Evolutionary conservation across 2,329 filamentous ascomycete genomes (phyloP), one percentile per base, ranked within the genome.

Genomic region (Claviceps sp.): DNA sequence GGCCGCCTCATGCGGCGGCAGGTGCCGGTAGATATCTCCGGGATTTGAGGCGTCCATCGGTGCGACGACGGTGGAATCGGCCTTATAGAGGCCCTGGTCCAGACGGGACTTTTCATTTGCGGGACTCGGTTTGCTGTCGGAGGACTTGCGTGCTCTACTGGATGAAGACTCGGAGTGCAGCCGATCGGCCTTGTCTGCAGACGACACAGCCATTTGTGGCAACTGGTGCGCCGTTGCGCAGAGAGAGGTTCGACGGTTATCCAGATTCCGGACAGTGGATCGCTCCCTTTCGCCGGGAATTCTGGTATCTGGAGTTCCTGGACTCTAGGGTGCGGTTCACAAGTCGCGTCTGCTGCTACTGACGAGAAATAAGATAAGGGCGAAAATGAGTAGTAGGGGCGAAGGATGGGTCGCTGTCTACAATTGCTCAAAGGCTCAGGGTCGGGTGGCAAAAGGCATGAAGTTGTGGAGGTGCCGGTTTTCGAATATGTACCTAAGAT

Each of bases 1-100:
- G 20, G 75, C 71, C 50, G 77, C 81, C 66, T 91, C 84, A 53
- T 83, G 63, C 8, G 76, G 66, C 1, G 84, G 78, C 3, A 90
- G 71, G 62, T 87, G 79, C 26, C 70, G 70, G 61, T 79, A 82
- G 3, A 77, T 70, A 59, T 81, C 77, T 34, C 74, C 70, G 3
- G 70, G 61, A 42, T 73, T 71, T 17, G 68, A 63, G 11, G 62
- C 59, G 44, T 60, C 55, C 11, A 63, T 53, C 13, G 63, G 60
- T 45, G 60, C 53, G 16, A 26, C 51, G 9, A 53, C 46, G 40
- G 54, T 54, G 44, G 53, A 52, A 52, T 55, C 57, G 17, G 56
- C 50, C 50, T 53, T 52, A 50, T 44, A n/a, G 42, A 59, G 51
- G 23, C 48, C 51, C 16, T 49, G 42, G 40, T 54, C 39, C 20